A percentile compares a stretch with the other conserved stretches of the same genome.
These are phyloP conservation scores for Tulasnella calospora DNA, from an alignment of 768 basidiomycete genomes.

Conservation along the genomic window DNA sequence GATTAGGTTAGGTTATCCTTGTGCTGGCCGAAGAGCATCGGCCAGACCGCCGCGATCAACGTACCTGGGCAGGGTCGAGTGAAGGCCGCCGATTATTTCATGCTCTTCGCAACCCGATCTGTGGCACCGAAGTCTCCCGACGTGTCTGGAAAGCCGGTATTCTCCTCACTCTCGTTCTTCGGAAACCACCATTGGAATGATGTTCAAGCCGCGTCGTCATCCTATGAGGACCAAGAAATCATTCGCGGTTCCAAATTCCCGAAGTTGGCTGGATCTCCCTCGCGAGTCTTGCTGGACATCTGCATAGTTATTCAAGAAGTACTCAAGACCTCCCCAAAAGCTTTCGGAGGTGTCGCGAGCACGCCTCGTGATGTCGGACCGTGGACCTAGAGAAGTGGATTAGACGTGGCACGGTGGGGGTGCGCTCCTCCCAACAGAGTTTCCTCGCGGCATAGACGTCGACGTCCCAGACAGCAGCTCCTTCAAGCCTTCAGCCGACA, in stretches of 20 bases:
- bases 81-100: constrained; percentile 68
- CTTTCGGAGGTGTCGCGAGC: neutral
- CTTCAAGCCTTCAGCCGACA: constrained; percentile 30
- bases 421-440: constrained; percentile 48
- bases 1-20: too few species aligned
- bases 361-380: constrained; percentile 56
- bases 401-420: constrained; percentile 64
- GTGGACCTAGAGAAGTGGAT: constrained; percentile 83
- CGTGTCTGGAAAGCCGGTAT: constrained; percentile 36
- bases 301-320: constrained; percentile 62
- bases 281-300: constrained; percentile 53
- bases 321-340: constrained; percentile 38
- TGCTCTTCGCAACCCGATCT: constrained; percentile 85
- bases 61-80: constrained; percentile 72
- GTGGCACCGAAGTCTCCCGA: constrained; percentile 35
- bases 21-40: constrained; percentile 65
- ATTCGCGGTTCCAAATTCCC: constrained; percentile 70
- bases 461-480: constrained; percentile 27
- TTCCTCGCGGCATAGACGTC: constrained; percentile 24
- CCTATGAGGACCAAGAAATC: constrained; percentile 56
- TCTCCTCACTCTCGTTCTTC: constrained; percentile 65
- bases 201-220: constrained; percentile 57
- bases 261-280: constrained; percentile 48
- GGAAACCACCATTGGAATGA: constrained; percentile 82
- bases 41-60: constrained; percentile 60